Conservation (phyloP, 2,329 filamentous ascomycete genomes). For the Bipolaris gigantea region DNA sequence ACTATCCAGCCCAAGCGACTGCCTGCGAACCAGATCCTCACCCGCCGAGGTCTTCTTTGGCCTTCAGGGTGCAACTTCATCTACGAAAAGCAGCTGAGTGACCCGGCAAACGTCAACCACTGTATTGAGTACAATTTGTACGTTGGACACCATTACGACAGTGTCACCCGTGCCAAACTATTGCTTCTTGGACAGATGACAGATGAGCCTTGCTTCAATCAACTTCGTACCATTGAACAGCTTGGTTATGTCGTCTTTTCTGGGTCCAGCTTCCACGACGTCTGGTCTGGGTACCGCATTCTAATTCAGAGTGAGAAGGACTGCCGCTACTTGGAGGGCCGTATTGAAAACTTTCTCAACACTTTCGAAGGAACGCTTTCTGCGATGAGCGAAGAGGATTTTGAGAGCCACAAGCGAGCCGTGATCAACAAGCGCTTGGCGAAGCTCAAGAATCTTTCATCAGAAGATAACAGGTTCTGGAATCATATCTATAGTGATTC, state of each 20-base stretch:
- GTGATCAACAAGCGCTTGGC: constrained; percentile 84
- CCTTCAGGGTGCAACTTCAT: constrained; percentile 80
- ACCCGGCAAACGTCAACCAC: constrained; percentile 77
- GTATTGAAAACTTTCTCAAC: constrained; percentile 82
- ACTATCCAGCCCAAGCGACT: constrained; percentile 74
- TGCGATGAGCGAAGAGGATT: constrained; percentile 79
- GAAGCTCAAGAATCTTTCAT: constrained; percentile 87
- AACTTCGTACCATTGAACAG: constrained; percentile 94
- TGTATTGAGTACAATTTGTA: constrained; percentile 55
- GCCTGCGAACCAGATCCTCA: constrained; percentile 76
- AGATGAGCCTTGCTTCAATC: constrained; percentile 91
- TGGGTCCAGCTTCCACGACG: constrained; percentile 72
- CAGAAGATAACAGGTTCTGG: constrained; percentile 84
- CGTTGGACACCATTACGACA: constrained; percentile 57
- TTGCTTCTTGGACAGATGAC: constrained; percentile 86
- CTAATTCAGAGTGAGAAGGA: constrained; percentile 91
- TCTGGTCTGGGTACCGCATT: constrained; percentile 76
- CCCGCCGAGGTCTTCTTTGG: constrained; percentile 74
- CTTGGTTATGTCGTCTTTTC: constrained; percentile 96
- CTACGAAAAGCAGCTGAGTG: constrained; percentile 77
- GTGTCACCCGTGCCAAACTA: constrained; percentile 71
- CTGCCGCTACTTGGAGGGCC: constrained; percentile 78
- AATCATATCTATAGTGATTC: constrained; percentile 80
- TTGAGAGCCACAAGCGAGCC: constrained; percentile 88
- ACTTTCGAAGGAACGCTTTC: constrained; percentile 67